Conservation (phyloP, 257 asterid genomes). For the Rhazya stricta region DNA sequence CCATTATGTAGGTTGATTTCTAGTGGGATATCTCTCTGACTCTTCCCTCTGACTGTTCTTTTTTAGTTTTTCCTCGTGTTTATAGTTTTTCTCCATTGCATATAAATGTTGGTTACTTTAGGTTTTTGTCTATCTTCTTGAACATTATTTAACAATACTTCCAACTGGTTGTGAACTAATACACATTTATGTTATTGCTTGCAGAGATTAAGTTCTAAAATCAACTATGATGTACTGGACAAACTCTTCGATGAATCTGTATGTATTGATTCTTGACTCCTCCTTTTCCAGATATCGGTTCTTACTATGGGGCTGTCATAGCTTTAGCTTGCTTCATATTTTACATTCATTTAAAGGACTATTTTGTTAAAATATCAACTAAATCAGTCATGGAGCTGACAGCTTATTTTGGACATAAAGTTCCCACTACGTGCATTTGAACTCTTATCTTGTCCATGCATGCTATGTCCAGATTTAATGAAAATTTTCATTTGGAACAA, state of each 20-base stretch:
- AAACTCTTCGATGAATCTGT: conserved; percentile 50
- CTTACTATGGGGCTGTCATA: background rate
- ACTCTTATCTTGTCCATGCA: too few relatives aligned
- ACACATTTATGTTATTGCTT: conserved; percentile 11
- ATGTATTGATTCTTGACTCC: conserved; percentile 29
- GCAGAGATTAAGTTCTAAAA: conserved; percentile 56
- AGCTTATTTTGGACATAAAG: too few relatives aligned
- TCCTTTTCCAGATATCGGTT: background rate
- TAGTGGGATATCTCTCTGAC: background rate
- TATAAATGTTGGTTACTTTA: background rate
- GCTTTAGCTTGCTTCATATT: background rate
- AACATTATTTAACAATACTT: background rate
- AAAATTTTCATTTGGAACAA: too few relatives aligned
- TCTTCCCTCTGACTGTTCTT: background rate
- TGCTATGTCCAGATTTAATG: too few relatives aligned
- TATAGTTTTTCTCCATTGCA: background rate
- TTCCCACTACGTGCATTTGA: too few relatives aligned
- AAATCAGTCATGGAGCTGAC: background rate
- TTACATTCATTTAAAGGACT: background rate
- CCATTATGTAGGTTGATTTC: background rate
- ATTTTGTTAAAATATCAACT: background rate
- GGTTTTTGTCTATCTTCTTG: background rate
- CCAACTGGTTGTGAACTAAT: background rate
- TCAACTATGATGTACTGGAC: conserved; percentile 49
- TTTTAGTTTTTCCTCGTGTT: background rate